Conservation (phyloP, 1,284 basidiomycete genomes). For the Apiotrichum akiyoshidainum region DNA sequence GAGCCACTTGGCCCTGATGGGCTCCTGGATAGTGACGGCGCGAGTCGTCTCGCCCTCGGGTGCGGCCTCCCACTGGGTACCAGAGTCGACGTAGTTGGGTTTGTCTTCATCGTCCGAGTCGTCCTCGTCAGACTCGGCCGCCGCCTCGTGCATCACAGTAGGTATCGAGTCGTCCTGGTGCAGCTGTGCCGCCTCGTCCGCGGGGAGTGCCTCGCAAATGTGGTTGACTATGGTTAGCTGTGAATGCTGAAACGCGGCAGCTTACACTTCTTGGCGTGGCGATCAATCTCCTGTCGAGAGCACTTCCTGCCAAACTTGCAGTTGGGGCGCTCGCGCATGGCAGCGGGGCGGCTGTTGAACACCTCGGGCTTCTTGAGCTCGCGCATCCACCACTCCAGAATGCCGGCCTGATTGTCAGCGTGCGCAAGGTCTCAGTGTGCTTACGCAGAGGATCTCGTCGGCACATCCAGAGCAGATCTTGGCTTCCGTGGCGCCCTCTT, state of each 20-base stretch:
- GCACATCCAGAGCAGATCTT: conserved; percentile 23
- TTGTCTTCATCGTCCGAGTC: conserved; percentile 13
- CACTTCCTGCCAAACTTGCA: conserved; percentile 23
- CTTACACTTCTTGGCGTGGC: conserved; percentile 25
- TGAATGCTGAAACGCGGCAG: background rate
- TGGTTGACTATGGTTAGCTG: conserved; percentile 21
- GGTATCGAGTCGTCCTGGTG: conserved; percentile 22
- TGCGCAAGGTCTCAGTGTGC: background rate
- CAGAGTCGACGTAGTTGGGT: background rate
- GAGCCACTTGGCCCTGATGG: background rate
- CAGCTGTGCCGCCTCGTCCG: conserved; percentile 15
- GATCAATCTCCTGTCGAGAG: conserved; percentile 16
- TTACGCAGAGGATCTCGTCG: conserved; percentile 25
- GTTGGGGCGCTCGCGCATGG: conserved; percentile 16
- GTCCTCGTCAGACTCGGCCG: background rate
- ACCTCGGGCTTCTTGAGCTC: conserved; percentile 25
- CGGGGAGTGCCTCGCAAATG: conserved; percentile 22
- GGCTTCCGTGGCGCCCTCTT: conserved; percentile 7
- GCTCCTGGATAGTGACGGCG: background rate
- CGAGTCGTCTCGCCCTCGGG: background rate
- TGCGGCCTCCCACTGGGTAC: conserved; percentile 12
- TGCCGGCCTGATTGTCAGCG: conserved; percentile 19
- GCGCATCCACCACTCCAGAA: conserved; percentile 30
- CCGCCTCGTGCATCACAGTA: background rate
- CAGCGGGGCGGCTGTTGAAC: conserved; percentile 6